Conservation (phyloP, 352 stramenopile species). For the Pythium folliculosum region DNA sequence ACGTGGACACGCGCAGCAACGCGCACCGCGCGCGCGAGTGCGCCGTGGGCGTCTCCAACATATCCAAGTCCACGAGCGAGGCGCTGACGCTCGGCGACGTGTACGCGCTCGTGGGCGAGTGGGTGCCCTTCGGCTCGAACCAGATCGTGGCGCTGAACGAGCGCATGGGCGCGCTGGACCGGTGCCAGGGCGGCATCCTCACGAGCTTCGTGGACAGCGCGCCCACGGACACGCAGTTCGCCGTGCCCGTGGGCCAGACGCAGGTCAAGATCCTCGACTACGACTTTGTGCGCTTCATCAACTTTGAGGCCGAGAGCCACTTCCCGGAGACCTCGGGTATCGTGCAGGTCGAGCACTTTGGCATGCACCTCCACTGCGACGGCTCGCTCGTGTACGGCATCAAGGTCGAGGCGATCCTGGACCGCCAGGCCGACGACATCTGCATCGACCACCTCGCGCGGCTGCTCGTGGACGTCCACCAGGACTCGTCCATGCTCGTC, state of each 20-base stretch:
- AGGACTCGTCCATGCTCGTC: constrained; percentile 95
- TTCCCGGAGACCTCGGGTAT: constrained; percentile 94
- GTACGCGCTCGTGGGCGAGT: constrained; percentile 96
- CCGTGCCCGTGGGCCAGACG: constrained; percentile 91
- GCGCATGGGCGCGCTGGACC: constrained; percentile 95
- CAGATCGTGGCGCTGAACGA: constrained; percentile 98
- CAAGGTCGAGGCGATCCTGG: constrained; percentile 96
- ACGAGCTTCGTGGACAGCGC: constrained; percentile 91
- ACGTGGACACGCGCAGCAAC: constrained; percentile 91
- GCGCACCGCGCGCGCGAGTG: constrained; percentile 89
- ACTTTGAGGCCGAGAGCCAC: constrained; percentile 98
- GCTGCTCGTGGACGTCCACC: constrained; percentile 96
- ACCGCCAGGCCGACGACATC: constrained; percentile 95
- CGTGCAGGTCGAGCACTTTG: constrained; percentile 97
- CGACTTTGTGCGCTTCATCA: constrained; percentile 97
- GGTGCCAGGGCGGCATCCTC: constrained; percentile 96
- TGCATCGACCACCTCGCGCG: constrained; percentile 95
- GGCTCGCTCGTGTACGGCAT: constrained; percentile 85
- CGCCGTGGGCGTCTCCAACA: constrained; percentile 76
- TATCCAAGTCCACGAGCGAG: constrained; percentile 91
- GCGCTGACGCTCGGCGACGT: constrained; percentile 95
- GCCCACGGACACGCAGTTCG: constrained; percentile 85
- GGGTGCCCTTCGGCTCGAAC: constrained; percentile 97
- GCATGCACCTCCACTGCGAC: constrained; percentile 82
- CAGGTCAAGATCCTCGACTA: constrained; percentile 97